phyloP scores from a whole-genome alignment of 1,284 basidiomycete species.

The Coniferiporia sulphurascens region DNA sequence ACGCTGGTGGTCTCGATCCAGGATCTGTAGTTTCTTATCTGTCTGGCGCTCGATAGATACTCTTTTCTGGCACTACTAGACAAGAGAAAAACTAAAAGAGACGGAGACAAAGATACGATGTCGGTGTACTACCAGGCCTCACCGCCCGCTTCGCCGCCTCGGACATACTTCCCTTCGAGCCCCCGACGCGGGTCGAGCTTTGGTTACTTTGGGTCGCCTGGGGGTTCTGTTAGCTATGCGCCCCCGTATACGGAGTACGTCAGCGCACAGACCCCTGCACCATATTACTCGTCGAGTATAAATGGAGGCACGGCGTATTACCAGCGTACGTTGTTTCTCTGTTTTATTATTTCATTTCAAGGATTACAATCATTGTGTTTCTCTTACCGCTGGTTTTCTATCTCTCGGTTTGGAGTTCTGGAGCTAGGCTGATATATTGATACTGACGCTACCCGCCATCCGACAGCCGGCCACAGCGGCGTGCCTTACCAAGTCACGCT shows the following conservation, averaged over 20 bases:
- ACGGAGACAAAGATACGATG: background rate
- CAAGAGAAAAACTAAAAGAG: too few relatives aligned
- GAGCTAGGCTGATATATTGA: too few relatives aligned
- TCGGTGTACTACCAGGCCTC: slow-evolving; percentile 15
- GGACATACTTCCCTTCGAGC: slow-evolving; percentile 3
- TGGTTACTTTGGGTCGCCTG: background rate
- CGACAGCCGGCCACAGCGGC: background rate
- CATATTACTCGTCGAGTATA: background rate
- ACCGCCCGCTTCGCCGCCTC: slow-evolving; percentile 5
- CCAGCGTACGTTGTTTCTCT: slow-evolving; percentile 5
- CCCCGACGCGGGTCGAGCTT: background rate
- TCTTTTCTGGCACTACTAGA: too few relatives aligned
- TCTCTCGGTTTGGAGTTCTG: too few relatives aligned
- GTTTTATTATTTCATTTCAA: background rate
- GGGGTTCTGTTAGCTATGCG: background rate
- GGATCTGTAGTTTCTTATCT: too few relatives aligned
- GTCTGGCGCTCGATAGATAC: too few relatives aligned
- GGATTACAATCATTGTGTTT: background rate
- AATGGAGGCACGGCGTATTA: slow-evolving; percentile 3
- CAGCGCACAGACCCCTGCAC: background rate
- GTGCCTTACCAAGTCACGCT: background rate
- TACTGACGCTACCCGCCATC: background rate
- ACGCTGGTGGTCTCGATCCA: too few relatives aligned
- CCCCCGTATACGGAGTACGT: slow-evolving; percentile 6
- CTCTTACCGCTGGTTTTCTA: too few relatives aligned